Conservation (phyloP, 2,329 filamentous ascomycete genomes). For the Monosporascus sp. region DNA sequence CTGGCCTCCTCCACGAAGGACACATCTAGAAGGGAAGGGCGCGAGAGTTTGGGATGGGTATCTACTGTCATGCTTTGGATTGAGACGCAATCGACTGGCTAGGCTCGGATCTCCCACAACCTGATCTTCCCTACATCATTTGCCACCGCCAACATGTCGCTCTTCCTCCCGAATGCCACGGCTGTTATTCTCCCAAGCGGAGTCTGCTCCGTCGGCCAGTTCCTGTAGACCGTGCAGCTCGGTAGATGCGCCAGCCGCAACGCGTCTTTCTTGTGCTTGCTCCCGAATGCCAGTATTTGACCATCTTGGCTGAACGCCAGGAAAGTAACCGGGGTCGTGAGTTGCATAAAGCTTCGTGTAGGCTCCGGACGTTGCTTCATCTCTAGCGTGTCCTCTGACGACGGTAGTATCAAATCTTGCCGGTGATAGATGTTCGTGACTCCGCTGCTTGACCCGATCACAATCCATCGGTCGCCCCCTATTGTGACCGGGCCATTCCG, state of each 20-base stretch:
- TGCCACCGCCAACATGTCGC: constrained; percentile 72
- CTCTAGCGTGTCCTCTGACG: constrained; percentile 35
- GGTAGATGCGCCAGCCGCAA: constrained; percentile 84
- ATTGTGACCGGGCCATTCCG: constrained; percentile 53
- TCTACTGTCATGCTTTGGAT: constrained; percentile 1
- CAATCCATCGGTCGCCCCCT: constrained; percentile 84
- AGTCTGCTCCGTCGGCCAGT: constrained; percentile 92
- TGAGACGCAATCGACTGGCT: constrained; percentile 20
- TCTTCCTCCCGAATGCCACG: constrained; percentile 62
- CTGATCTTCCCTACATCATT: constrained; percentile 86
- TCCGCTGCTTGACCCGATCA: constrained; percentile 77
- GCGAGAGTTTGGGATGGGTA: not conserved
- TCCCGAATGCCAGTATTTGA: constrained; percentile 82
- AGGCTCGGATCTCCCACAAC: constrained; percentile 81
- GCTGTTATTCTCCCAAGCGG: constrained; percentile 78
- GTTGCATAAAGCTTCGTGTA: constrained; percentile 69
- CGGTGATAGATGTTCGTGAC: constrained; percentile 95
- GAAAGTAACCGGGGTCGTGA: constrained; percentile 78
- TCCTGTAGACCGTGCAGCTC: constrained; percentile 88
- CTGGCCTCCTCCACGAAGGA: not conserved
- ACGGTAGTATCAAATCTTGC: constrained; percentile 48
- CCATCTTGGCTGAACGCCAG: constrained; percentile 82
- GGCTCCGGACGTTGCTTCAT: constrained; percentile 68
- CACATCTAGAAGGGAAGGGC: not conserved
- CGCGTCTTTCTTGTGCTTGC: constrained; percentile 82